Evolutionary conservation across 2,329 filamentous ascomycete species (phyloP), one percentile per base, ranked within the genome.

Genomic region (Stromatinia cepivora): DNA sequence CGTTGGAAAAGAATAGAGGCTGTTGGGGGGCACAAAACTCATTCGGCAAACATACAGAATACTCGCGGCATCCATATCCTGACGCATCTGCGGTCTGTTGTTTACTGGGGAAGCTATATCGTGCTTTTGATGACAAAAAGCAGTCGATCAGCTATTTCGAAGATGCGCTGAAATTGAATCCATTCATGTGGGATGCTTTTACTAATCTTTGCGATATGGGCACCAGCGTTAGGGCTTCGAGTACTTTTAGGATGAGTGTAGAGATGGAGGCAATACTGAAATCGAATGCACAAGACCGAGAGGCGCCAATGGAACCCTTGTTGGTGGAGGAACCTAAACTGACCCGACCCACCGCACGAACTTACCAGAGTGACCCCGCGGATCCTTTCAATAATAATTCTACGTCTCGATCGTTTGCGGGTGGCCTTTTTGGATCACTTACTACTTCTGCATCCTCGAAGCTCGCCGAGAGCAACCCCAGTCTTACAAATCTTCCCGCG

Each of bases 151-250:
- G 91, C 73, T 93, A 88, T 79, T 98, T 95, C 78, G 93, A 97
- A 74, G 93, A 96, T 71, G 88, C 94, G 8, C 82, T 99, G 75
- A 96, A 94, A 80, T 80, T 89, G 67, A 99, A 98, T 77, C 94
- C 95, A 1, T 94, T 98, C 80, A 95, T 97, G 87, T 99, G 95
- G 95, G 95, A 99, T 83, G 94, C 94, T 0, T 98, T 98, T 76
- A 89, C 90, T 31, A 90, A 88, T 22, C 85, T 99, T 10, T 97
- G 94, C 78, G 93, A 97, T 77, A 92, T 87, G 89, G 92, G 92
- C 5, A 90, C 93, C 57, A 89, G 89, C 73, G 85, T 98, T 67
- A 89, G 92, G 69, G 88, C 95, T 13, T 86, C 89, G 36, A 97
- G 96, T 76, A 91, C 97, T 72, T 99, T 97, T 82, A 93, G 89